Base-by-base conservation (phyloP, 805 yeast genomes). In the Pichia nanzhaoensis region DNA sequence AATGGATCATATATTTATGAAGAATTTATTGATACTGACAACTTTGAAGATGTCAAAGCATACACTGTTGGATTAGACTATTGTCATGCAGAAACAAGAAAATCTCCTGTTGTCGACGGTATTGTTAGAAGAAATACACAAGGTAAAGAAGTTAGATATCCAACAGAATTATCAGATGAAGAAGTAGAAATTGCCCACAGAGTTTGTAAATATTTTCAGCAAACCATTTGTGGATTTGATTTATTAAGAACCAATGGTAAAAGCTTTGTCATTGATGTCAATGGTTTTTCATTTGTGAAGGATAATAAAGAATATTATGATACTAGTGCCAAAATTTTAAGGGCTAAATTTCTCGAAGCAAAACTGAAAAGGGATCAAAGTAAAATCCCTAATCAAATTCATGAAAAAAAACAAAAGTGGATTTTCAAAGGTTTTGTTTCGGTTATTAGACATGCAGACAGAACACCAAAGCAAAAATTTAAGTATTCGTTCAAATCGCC, bases 41-140 rank as follows among this genome's bases (percentile, higher is more conserved):
- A 93, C 61, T 90, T 89, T 58, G 99, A 93, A 67, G 99, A 93
- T 64, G 99, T 93, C 51, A 93, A 93, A 66, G 98, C 98, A 0
- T 93, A 93, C 63, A 93, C 99, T 1, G 98, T 93, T 4, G 98
- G 99, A 1, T 79, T 83, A 3, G 69, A 69, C 17, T 93, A 77
- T 59, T 93, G 99, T 61, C 99, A 93, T 64, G 99, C 99, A 0
- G 99, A 93, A 61, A 93, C 99, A 1, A 76, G 99, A 58, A 93
- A 93, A 63, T 88, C 96, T 0, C 99, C 99, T 1, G 99, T 93
- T 3, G 99, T 93, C n/a, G 99, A 93, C 67, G 99, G 99, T 39
- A 86, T 93, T 47, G 99, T 93, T 21, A 76, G 97, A 58, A 77
- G 99, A 63, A 93, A 93, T 60, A 90, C 98, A 1, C 95, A 90